Percentiles rank a stretch among this genome's conserved stretches.
These are phyloP conservation scores for Tulasnella sp. DNA, from an alignment of 768 basidiomycete genomes.

Conservation along the genomic window DNA sequence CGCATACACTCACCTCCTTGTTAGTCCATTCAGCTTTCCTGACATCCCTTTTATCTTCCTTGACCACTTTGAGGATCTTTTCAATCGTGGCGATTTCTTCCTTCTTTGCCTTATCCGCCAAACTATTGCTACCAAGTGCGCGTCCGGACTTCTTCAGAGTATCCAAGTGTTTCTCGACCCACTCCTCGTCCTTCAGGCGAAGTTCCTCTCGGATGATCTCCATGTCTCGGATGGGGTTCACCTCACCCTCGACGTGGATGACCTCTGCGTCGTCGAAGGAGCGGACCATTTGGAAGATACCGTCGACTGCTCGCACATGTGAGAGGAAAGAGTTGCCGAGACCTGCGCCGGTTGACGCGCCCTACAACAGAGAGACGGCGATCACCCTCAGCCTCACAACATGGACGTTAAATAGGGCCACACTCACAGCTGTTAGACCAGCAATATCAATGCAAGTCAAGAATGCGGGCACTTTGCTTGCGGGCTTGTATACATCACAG, in stretches of 20 bases:
- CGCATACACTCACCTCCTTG: conserved; percentile 69
- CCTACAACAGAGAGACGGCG: conserved; percentile 31
- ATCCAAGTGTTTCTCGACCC: conserved; percentile 89
- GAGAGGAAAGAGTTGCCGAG: conserved; percentile 96
- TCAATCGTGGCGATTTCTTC: conserved; percentile 88
- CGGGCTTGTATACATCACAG: conserved; percentile 80
- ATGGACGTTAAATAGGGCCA: neutral
- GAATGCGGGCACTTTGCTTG: conserved; percentile 78
- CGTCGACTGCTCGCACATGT: conserved; percentile 95
- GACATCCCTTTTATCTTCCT: conserved; percentile 75
- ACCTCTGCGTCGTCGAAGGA: conserved; percentile 99
- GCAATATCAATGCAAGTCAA: conserved; percentile 98
- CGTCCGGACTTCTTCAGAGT: conserved; percentile 61
- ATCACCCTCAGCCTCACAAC: neutral
- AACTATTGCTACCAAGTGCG: conserved; percentile 55
- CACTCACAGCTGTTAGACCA: conserved; percentile 78
- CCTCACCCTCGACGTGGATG: conserved; percentile 97
- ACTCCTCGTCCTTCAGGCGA: conserved; percentile 94
- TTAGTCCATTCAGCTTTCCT: conserved; percentile 90
- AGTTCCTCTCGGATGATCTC: conserved; percentile 92
- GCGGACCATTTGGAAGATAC: conserved; percentile 96
- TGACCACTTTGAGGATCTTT: conserved; percentile 69
- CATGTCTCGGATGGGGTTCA: conserved; percentile 94
- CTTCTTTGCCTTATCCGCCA: conserved; percentile 92
- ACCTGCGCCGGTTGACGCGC: conserved; percentile 95